Percentiles rank a stretch among this genome's conserved stretches.
phyloP scores from a whole-genome alignment of 352 stramenopile genomes.

The Globisporangium abappressorium region DNA sequence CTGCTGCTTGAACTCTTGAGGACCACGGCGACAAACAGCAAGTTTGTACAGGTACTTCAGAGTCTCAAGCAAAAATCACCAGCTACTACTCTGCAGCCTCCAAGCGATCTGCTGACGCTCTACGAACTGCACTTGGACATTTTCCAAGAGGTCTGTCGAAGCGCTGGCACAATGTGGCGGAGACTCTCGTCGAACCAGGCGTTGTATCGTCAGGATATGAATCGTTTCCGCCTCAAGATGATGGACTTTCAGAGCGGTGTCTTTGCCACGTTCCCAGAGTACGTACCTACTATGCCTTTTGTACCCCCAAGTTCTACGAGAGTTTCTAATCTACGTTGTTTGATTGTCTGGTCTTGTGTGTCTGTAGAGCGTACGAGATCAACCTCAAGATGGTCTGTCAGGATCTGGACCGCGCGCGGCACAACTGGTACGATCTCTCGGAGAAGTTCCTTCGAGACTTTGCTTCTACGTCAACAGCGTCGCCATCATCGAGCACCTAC shows the following conservation, averaged over 20 bases:
- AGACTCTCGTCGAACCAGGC: conserved; percentile 15
- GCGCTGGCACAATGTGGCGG: conserved; percentile 40
- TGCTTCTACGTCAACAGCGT: neutral
- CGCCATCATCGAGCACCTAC: neutral
- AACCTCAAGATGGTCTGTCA: conserved; percentile 55
- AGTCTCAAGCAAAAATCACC: conserved; percentile 14
- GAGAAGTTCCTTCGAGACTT: conserved; percentile 50
- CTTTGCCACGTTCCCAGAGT: conserved; percentile 69
- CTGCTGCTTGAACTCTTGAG: conserved; percentile 44
- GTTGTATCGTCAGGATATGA: conserved; percentile 26
- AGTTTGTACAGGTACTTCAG: conserved; percentile 33
- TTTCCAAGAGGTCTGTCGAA: conserved; percentile 62
- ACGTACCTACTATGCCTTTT: conserved; percentile 17
- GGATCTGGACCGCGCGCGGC: conserved; percentile 46
- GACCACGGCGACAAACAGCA: conserved; percentile 34
- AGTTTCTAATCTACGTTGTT: neutral
- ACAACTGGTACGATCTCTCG: conserved; percentile 55
- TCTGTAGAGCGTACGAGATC: conserved; percentile 59
- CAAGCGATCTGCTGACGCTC: conserved; percentile 28
- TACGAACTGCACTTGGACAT: conserved; percentile 68
- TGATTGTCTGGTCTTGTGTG: neutral
- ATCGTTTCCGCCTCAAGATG: conserved; percentile 50
- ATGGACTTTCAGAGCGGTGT: conserved; percentile 57
- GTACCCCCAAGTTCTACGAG: neutral
- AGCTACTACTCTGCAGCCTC: neutral